These are phyloP conservation scores for Stemphylium vesicarium DNA, from an alignment of 2,329 filamentous ascomycete genomes.

Conservation along the genomic window DNA sequence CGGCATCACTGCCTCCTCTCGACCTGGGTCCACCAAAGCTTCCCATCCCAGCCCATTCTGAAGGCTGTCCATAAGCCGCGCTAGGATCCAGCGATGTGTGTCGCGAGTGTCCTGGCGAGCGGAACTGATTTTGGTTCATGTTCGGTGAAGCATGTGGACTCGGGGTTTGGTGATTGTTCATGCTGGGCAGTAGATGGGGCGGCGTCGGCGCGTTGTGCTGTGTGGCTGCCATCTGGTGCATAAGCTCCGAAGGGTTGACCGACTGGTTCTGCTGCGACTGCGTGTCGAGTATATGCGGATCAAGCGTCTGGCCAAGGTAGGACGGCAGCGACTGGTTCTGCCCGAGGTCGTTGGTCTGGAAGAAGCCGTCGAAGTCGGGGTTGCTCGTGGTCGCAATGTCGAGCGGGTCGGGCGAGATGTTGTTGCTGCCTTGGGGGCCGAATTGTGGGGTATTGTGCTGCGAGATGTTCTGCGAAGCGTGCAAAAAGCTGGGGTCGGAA, in stretches of 20 bases:
- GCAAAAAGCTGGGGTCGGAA: conserved; percentile 53
- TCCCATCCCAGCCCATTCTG: conserved; percentile 65
- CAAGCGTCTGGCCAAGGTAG: conserved; percentile 59
- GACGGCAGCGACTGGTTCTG: conserved; percentile 65
- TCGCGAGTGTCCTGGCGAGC: conserved; percentile 63
- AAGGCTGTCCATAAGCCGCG: conserved; percentile 62
- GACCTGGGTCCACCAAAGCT: conserved; percentile 78
- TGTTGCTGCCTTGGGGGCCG: conserved; percentile 48
- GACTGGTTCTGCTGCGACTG: conserved; percentile 51
- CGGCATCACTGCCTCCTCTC: conserved; percentile 78
- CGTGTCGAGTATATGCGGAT: conserved; percentile 52
- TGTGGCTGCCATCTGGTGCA: conserved; percentile 61
- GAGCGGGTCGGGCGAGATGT: conserved; percentile 45
- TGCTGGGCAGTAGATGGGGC: conserved; percentile 63
- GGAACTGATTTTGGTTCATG: conserved; percentile 59
- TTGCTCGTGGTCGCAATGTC: conserved; percentile 38
- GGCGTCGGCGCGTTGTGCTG: conserved; percentile 59
- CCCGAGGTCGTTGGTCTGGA: conserved; percentile 60
- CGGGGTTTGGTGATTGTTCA: conserved; percentile 59
- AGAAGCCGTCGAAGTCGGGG: conserved; percentile 57
- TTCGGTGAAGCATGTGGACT: conserved; percentile 61
- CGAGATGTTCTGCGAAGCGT: conserved; percentile 46
- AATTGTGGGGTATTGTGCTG: conserved; percentile 63
- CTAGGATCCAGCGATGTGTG: conserved; percentile 67
- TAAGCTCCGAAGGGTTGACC: conserved; percentile 55